phyloP scores from a whole-genome alignment of 495 filamentous ascomycete genomes.

The Neurospora sublineolata region DNA sequence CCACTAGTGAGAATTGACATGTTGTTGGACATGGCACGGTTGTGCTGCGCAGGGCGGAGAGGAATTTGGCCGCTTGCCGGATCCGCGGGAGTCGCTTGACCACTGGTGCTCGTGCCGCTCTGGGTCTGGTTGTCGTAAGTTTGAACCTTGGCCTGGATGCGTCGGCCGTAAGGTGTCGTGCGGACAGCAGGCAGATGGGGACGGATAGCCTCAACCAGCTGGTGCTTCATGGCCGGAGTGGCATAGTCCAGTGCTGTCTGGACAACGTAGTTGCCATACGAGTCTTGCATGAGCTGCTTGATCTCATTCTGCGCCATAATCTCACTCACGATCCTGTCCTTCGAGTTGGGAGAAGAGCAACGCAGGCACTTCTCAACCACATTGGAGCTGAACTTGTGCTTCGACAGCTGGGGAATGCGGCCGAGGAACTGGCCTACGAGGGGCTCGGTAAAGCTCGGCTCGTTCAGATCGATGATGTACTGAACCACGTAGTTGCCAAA shows the following conservation, averaged over 20 bases:
- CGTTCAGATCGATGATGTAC: slow-evolving; percentile 89
- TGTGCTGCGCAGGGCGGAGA: slow-evolving; percentile 19
- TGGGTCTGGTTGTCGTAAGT: slow-evolving; percentile 31
- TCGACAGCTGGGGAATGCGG: slow-evolving; percentile 65
- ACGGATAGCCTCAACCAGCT: slow-evolving; percentile 70
- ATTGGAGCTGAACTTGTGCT: slow-evolving; percentile 98
- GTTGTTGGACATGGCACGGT: slow-evolving; percentile 22
- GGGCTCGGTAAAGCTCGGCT: slow-evolving; percentile 71
- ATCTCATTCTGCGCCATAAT: slow-evolving; percentile 65
- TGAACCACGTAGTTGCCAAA: slow-evolving; percentile 98
- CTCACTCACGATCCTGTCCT: slow-evolving; percentile 74
- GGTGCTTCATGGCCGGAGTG: slow-evolving; percentile 54
- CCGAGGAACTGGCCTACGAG: slow-evolving; percentile 66
- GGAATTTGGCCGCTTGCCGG: slow-evolving; percentile 30
- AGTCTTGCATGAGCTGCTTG: slow-evolving; percentile 76
- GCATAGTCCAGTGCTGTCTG: slow-evolving; percentile 90
- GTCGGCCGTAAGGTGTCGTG: slow-evolving; percentile 82
- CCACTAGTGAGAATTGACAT: slow-evolving; percentile 16
- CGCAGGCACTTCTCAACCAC: slow-evolving; percentile 96
- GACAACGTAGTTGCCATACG: slow-evolving; percentile 92
- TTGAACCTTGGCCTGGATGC: slow-evolving; percentile 76
- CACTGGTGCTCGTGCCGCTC: slow-evolving; percentile 13
- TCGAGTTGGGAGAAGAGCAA: slow-evolving; percentile 54
- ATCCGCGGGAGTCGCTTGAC: slow-evolving; percentile 27
- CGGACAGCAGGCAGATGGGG: slow-evolving; percentile 73